Base-by-base conservation (phyloP, 2,329 filamentous ascomycete genomes). In the Pyrenophora teres region DNA sequence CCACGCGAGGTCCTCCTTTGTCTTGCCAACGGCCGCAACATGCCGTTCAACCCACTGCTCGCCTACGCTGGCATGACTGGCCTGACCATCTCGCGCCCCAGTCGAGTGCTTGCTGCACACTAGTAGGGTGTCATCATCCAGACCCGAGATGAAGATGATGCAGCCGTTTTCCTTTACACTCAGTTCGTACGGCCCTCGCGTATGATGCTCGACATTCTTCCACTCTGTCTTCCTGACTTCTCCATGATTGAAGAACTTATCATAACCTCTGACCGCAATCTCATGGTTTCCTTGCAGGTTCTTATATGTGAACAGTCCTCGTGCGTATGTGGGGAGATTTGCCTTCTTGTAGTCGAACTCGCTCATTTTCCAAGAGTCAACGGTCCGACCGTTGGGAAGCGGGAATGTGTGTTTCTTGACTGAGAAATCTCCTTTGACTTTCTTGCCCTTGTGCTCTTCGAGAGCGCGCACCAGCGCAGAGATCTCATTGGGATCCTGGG, bases 71-170 rank as follows among this genome's bases (percentile, higher is more conserved):
- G 94, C 90, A 78, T 99, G 94, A 75, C 90, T 97, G 50, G 89
- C 60, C 25, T 86, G 81, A 68, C 95, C 90, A 18, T 75, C 76
- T n/a, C 93, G 84, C 19, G 84, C 79, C 6, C 94, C 94, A 0
- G 92, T 97, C 0, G 94, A 97, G 73, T 99, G 94, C 71, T 99
- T 99, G 81, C 93, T 97, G 83, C 93, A 97, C n/a, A 99, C 92
- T 6, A 99, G 80, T 8, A 99, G 79, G 1, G 90, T 91, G 31
- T 85, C 92, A 65, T 97, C 92, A 66, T 95, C 90, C 18, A 99
- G 80, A 12, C 92, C 94, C 13, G 92, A 88, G 38, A 99, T 86
- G 78, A 99, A 99, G 63, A 99, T 97, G 74, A 99, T 99, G 74
- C 94, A 99, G n/a, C 94, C 94, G 67, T 99, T 99, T 76, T 99